Conservation (phyloP, 2,329 filamentous ascomycete species). For the Ambrosiella xylebori region DNA sequence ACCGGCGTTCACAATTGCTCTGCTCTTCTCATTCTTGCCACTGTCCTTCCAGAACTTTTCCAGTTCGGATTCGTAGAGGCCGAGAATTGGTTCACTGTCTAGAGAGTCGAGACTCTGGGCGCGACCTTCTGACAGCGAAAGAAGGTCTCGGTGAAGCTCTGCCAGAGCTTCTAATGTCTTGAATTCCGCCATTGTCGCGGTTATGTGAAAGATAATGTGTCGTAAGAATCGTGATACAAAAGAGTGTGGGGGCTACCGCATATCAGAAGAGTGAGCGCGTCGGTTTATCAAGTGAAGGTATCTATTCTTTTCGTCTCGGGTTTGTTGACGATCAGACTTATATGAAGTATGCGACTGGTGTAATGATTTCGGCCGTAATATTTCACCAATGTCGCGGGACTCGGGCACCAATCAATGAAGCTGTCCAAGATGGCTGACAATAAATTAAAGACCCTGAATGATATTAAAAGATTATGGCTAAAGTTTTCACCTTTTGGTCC, state of each 20-base stretch:
- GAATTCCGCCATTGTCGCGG: slow-evolving; percentile 49
- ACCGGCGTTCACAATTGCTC: slow-evolving; percentile 54
- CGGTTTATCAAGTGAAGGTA: background rate
- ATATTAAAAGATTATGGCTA: too few relatives aligned
- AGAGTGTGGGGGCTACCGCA: slow-evolving; percentile 26
- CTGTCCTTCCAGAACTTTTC: slow-evolving; percentile 60
- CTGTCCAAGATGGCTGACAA: too few relatives aligned
- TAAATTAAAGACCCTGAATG: too few relatives aligned
- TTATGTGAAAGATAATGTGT: slow-evolving; percentile 13
- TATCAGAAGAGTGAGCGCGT: slow-evolving; percentile 18
- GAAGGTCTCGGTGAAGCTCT: slow-evolving; percentile 71
- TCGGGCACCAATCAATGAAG: too few relatives aligned
- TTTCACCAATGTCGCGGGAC: too few relatives aligned
- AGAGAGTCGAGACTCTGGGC: slow-evolving; percentile 44
- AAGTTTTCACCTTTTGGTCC: background rate
- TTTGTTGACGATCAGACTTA: background rate
- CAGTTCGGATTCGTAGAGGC: slow-evolving; percentile 54
- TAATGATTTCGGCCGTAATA: too few relatives aligned
- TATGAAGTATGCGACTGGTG: too few relatives aligned
- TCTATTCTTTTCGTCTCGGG: background rate
- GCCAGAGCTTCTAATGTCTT: slow-evolving; percentile 62
- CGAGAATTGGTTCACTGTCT: slow-evolving; percentile 51
- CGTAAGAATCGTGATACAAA: background rate
- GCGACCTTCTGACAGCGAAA: slow-evolving; percentile 55
- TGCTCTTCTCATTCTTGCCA: slow-evolving; percentile 55